Evolutionary conservation across 2,329 filamentous ascomycete species (phyloP), one percentile per base, ranked within the genome.

Genomic region (Colletotrichum sp.): DNA sequence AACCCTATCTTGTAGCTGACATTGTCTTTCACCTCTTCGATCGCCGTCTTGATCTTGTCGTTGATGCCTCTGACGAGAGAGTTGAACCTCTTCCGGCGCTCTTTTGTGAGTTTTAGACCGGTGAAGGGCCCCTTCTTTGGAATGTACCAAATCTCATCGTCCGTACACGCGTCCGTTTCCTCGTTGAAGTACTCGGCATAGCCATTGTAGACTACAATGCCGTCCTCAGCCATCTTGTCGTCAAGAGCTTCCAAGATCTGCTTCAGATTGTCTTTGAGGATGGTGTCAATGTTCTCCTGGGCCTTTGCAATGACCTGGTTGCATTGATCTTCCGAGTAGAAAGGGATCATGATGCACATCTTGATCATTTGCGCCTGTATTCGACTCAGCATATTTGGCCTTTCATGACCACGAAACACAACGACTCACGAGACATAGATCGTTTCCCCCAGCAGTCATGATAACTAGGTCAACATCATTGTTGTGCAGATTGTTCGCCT

Each of bases 141-240:
- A 15, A 66, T 62, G 36, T 69, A 71, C 72, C 74, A 76, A 9
- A 58, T 28, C 58, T 76, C 56, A 8, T 77, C 48, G 43, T 64
- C 61, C 5, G 39, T 48, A 74, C 81, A 82, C 18, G 79, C 76
- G 22, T 61, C 64, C 12, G 48, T 18, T 10, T 80, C 78, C 3
- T 77, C 79, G 70, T 84, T 81, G 78, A 84, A 85, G 78, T 81
- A 85, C 10, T 70, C 80, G 1, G 81, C 82, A 66, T 84, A 84
- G 43, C 79, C 77, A 55, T 78, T 80, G 68, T 77, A 77, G 22
- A 85, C 77, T 16, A 84, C 78, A 36, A 83, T 76, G 61, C 82
- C 79, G 62, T 81, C 75, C 15, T 79, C 75, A 4, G 75, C 78
- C 76, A 84, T 81, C 73, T 84, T 83, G 48, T 58, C 62, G 36